Percentiles rank a stretch among this genome's conserved stretches.
These are phyloP conservation scores for Saturnispora dispora DNA, from an alignment of 805 yeast genomes.

Conservation along the genomic window DNA sequence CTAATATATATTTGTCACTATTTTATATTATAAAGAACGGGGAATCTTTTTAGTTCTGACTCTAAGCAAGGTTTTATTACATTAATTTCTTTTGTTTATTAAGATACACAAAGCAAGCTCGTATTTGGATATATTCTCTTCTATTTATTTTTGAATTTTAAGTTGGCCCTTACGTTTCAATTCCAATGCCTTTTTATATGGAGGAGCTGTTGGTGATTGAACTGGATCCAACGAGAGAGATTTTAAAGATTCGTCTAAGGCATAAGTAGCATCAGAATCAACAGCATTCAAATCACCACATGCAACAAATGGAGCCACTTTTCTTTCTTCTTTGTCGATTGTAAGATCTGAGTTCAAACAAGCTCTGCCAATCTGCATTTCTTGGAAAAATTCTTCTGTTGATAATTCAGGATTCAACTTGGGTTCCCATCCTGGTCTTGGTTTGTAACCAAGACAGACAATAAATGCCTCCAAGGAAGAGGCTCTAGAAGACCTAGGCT, in stretches of 20 bases:
- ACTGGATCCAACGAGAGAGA: constrained; percentile 72
- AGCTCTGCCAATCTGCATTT: constrained; percentile 46
- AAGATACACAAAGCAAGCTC: background rate
- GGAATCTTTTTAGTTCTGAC: background rate
- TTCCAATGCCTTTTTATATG: constrained; percentile 86
- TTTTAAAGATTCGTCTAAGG: constrained; percentile 36
- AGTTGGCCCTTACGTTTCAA: constrained; percentile 68
- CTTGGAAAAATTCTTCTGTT: constrained; percentile 77
- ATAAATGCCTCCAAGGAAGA: constrained; percentile 90
- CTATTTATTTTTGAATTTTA: constrained; percentile 13
- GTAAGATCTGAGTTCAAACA: constrained; percentile 38
- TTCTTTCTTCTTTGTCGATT: constrained; percentile 53
- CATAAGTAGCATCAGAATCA: constrained; percentile 93
- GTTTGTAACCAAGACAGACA: constrained; percentile 82
- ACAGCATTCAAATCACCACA: constrained; percentile 83
- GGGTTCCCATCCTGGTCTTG: constrained; percentile 81
- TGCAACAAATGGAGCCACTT: constrained; percentile 85
- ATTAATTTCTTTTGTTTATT: background rate
- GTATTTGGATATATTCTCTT: background rate
- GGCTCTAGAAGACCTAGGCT: constrained; percentile 92
- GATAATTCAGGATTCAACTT: constrained; percentile 40
- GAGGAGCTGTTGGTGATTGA: constrained; percentile 94
- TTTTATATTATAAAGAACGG: background rate
- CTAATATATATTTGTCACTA: background rate
- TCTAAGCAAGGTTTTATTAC: background rate